Base-by-base conservation (phyloP, 2,329 filamentous ascomycete species). In the Stenocarpella maydis region DNA sequence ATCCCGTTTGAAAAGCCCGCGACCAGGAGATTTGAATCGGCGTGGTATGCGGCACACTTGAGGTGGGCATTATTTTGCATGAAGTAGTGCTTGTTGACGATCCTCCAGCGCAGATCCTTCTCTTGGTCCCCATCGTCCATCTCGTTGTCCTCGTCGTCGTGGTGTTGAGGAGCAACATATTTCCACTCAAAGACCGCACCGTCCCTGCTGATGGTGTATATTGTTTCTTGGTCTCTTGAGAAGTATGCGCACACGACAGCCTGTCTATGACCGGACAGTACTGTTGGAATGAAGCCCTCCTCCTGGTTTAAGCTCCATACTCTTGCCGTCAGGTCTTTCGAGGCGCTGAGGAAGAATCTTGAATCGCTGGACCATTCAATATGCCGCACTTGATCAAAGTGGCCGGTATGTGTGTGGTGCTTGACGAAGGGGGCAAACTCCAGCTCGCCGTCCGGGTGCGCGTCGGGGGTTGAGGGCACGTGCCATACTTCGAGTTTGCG, bases 321-420 rank as follows among this genome's bases (percentile, higher is more conserved):
- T 77, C 95, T 89, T 47, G 93, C 92, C 0, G 95, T 98, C 80
- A 98, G 81, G 77, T 99, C 96, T 78, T 94, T 98, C 21, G 94
- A 95, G 3, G 95, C 88, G 71, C 91, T 97, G 66, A 99, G 85
- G 79, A 99, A 95, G 84, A 99, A 99, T 31, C 96, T 88, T 15
- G 95, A 98, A 82, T 99, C 97, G 79, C 90, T 92, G 10, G 96
- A 98, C 96, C 97, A 99, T 78, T 97, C 92, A 67, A 99, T 92
- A 78, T 91, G 91, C 72, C 90, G 89, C 15, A 98, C 91, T 19
- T 87, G 88, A 78, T 98, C 96, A 75, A 96, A 97, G 79, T 99
- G 96, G 0, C 93, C 94, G 1, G 90, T 90, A 75, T 97, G 94
- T 64, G 92, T 91, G 73, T 94, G 90, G 81, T 98, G 93, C 73